These are phyloP conservation scores for Mycogone perniciosa DNA, from an alignment of 2,329 filamentous ascomycete genomes.

Conservation along the genomic window DNA sequence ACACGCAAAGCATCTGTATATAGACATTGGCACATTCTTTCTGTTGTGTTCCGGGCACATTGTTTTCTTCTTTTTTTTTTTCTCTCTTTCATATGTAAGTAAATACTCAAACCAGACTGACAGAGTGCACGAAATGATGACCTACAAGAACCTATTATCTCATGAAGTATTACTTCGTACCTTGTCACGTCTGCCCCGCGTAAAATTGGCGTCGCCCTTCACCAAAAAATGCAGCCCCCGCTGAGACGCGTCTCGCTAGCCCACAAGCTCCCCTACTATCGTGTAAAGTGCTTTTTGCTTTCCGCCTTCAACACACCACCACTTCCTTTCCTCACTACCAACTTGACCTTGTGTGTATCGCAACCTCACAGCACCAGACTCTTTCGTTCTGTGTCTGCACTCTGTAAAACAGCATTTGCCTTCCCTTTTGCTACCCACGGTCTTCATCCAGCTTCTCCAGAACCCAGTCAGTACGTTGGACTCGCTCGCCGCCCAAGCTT, in stretches of 20 bases:
- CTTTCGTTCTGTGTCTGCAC: no score
- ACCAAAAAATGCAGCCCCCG: neutral
- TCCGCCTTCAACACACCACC: constrained; percentile 6
- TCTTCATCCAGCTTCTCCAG: no score
- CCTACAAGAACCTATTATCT: no score
- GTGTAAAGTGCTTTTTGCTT: constrained; percentile 15
- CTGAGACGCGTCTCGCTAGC: constrained; percentile 12
- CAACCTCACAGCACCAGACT: no score
- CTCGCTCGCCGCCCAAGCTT: no score
- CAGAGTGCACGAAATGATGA: neutral
- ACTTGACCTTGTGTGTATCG: neutral
- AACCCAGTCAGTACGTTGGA: no score
- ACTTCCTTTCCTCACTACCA: constrained; percentile 1
- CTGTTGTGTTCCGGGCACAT: neutral
- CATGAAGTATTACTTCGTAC: neutral
- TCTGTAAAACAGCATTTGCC: no score
- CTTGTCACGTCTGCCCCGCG: constrained; percentile 18
- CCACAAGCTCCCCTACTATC: constrained; percentile 5
- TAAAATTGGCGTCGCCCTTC: constrained; percentile 23
- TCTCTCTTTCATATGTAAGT: neutral
- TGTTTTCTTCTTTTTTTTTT: neutral
- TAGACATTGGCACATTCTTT: neutral
- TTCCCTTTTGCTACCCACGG: no score
- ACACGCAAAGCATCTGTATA: neutral
- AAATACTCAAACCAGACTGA: neutral